Percentiles rank a stretch among this genome's conserved stretches.
Evolutionary conservation across 257 asterid species (phyloP).

Genomic region (Linderniella brevidens): DNA sequence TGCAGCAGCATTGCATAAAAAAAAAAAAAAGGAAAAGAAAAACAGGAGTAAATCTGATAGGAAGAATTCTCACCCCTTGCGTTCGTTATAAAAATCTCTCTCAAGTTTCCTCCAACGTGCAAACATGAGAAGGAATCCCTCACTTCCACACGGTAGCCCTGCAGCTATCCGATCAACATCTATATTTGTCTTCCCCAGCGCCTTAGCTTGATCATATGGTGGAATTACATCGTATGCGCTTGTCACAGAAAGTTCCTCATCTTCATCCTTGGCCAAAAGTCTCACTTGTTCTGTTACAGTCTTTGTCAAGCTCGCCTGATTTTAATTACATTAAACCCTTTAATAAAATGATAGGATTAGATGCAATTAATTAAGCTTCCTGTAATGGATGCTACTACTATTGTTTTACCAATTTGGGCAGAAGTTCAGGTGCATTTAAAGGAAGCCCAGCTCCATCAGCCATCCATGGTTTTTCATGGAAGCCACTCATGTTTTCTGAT

Average conservation of each 20-base stretch:
- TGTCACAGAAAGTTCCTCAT: constrained; percentile 71
- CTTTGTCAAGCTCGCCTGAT: constrained; percentile 64
- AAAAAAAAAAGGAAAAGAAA: not conserved
- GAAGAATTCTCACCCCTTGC: constrained; percentile 49
- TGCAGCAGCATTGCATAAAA: not conserved
- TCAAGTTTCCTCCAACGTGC: constrained; percentile 99
- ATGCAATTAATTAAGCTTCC: no score
- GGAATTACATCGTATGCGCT: constrained; percentile 65
- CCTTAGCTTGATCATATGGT: constrained; percentile 97
- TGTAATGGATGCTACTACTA: not conserved
- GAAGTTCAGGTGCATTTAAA: constrained; percentile 63
- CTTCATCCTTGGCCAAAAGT: constrained; percentile 72
- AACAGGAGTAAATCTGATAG: not conserved
- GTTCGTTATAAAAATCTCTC: constrained; percentile 84
- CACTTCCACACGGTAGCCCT: constrained; percentile 97
- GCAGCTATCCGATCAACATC: constrained; percentile 97
- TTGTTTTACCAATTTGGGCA: constrained; percentile 49
- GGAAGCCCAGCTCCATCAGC: constrained; percentile 94
- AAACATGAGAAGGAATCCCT: constrained; percentile 97
- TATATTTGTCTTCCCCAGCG: constrained; percentile 94
- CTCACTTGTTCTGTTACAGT: constrained; percentile 91
- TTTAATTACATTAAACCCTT: constrained; percentile 5
- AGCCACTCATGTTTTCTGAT: constrained; percentile 17
- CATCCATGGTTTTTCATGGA: constrained; percentile 70
- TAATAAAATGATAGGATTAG: no score